Conservation (phyloP, 2,329 filamentous ascomycete genomes). For the Microdochium nivale region DNA sequence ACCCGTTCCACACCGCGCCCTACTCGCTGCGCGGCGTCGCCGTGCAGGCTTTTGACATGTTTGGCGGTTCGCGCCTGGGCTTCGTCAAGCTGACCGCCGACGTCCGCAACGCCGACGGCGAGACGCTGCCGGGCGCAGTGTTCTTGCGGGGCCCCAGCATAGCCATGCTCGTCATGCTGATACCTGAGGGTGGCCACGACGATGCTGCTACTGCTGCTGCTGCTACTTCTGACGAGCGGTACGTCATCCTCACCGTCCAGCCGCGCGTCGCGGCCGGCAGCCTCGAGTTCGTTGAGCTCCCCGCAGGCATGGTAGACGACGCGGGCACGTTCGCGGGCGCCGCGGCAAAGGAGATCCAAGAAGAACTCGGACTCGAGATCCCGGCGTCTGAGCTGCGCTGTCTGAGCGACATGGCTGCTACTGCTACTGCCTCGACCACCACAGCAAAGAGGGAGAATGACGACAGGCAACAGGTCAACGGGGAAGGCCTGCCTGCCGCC, state of each 20-base stretch:
- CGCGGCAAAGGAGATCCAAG: conserved; percentile 51
- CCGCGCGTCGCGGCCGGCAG: conserved; percentile 46
- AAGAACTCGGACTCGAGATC: conserved; percentile 50
- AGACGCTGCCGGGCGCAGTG: conserved; percentile 42
- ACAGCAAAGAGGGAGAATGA: not conserved
- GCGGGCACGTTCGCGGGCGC: conserved; percentile 44
- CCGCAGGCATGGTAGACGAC: conserved; percentile 50
- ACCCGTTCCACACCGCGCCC: conserved; percentile 45
- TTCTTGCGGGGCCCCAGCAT: conserved; percentile 54
- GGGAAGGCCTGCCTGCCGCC: conserved; percentile 32
- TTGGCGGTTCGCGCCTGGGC: conserved; percentile 36
- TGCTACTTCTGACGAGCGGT: conserved; percentile 41
- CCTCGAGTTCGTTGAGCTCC: conserved; percentile 46
- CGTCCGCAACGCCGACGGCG: conserved; percentile 37
- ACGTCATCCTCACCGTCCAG: conserved; percentile 51
- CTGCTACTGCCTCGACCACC: not conserved
- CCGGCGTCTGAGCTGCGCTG: conserved; percentile 35
- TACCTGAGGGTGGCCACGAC: conserved; percentile 28
- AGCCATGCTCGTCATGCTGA: conserved; percentile 48
- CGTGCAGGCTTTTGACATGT: conserved; percentile 46
- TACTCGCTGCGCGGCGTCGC: conserved; percentile 42
- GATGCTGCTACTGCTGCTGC: too few relatives aligned
- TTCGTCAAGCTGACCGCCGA: conserved; percentile 47
- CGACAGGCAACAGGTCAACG: conserved; percentile 12
- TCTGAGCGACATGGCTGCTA: conserved; percentile 40